A percentile compares a stretch with the other conserved stretches of the same genome.
These are phyloP conservation scores for Blastomyces gilchristii DNA, from an alignment of 2,329 filamentous ascomycete species.

Conservation along the genomic window DNA sequence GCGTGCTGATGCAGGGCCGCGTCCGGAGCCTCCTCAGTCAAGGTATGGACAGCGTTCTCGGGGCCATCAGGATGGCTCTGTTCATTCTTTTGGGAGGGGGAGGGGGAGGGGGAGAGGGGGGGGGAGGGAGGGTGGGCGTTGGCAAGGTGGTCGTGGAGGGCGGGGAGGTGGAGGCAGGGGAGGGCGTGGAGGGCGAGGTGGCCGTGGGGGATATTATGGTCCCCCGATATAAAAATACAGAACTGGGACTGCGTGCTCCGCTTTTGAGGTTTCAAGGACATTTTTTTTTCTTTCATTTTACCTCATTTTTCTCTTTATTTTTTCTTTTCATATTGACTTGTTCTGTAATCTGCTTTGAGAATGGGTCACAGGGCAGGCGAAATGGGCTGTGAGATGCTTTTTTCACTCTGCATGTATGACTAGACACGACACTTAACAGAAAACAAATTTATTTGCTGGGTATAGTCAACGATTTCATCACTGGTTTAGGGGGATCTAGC, in stretches of 20 bases:
- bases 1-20: constrained; percentile 50
- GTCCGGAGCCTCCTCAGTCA: constrained; percentile 27
- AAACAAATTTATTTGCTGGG: not conserved
- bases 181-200: not conserved
- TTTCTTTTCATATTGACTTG: no score
- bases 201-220: not conserved
- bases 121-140: constrained; percentile 12
- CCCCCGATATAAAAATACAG: not conserved
- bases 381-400: not conserved
- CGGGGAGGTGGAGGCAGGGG: constrained; percentile 3
- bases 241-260: not conserved
- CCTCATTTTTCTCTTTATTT: no score
- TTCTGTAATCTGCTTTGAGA: not conserved
- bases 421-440: not conserved
- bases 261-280: not conserved
- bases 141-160: constrained; percentile 9
- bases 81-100: constrained; percentile 8
- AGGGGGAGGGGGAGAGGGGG: constrained; percentile 14
- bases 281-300: not conserved
- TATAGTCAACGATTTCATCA: not conserved
- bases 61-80: constrained; percentile 9
- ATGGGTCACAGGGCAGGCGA: not conserved
- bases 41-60: constrained; percentile 11
- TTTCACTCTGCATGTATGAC: not conserved
- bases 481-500: no score